phyloP scores from a whole-genome alignment of 495 filamentous ascomycete species.

The Daldinia caldariorum region DNA sequence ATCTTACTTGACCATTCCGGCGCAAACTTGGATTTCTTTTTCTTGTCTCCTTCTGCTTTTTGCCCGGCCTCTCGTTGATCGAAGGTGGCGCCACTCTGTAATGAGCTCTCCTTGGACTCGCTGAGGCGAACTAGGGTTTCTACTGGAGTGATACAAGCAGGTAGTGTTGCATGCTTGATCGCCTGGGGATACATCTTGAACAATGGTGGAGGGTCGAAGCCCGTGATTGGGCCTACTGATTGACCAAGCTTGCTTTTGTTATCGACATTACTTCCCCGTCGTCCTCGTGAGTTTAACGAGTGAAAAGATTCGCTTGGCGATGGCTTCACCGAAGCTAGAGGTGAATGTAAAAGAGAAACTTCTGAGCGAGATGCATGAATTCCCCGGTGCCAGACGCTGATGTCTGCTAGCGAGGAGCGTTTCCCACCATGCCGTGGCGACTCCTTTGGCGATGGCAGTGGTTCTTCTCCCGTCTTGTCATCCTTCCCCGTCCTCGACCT shows the following conservation, averaged over 20 bases:
- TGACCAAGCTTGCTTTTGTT: conserved; percentile 26
- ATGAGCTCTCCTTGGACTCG: conserved; percentile 56
- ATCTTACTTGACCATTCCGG: conserved; percentile 83
- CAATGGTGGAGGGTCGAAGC: conserved; percentile 83
- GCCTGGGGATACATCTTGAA: conserved; percentile 94
- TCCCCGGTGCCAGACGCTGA: conserved; percentile 55
- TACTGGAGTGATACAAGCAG: conserved; percentile 61
- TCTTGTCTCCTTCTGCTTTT: conserved; percentile 51
- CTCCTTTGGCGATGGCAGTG: conserved; percentile 34
- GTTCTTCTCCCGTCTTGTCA: conserved; percentile 41
- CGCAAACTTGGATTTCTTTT: conserved; percentile 62
- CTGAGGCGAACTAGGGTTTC: conserved; percentile 72
- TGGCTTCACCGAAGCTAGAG: conserved; percentile 22
- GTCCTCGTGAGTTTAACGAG: conserved; percentile 11
- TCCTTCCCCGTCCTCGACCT: conserved; percentile 47
- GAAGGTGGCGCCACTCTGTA: conserved; percentile 47
- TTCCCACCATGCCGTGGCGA: conserved; percentile 48
- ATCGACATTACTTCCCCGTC: conserved; percentile 23
- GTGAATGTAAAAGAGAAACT: conserved; percentile 45
- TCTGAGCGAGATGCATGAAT: conserved; percentile 55
- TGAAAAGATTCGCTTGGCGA: conserved; percentile 3
- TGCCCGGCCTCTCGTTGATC: conserved; percentile 48
- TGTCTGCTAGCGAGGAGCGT: conserved; percentile 56
- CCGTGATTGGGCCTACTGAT: conserved; percentile 41
- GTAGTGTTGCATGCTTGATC: conserved; percentile 63